Evolutionary conservation across 139 green algal genomes (phyloP), one percentile per base, ranked within the genome.

Genomic region (Zygnema cylindricum): DNA sequence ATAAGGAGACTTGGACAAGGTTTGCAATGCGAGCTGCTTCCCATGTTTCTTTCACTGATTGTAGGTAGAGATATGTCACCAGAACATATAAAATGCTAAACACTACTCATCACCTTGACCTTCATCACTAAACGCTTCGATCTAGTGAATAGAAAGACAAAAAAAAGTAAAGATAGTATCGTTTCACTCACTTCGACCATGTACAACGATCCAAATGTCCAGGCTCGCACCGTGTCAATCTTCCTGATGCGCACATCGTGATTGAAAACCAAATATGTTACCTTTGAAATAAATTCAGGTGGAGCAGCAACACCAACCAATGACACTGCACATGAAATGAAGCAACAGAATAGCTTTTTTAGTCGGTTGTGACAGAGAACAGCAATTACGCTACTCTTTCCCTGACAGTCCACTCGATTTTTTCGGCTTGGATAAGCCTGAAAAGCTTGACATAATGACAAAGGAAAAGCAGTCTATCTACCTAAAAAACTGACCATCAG

Each of bases 171-270:
- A 79, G 71, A 16, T 25, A 16, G 71, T 41, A 16, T 3, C 11
- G 7, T 38, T 84, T 33, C 32, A 69, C 39, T 35, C 23, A 78
- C 79, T 88, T 95, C 93, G 16, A 89, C 89, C 78, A 95, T 90
- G 69, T 86, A 94, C 30, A 57, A 86, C 23, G 79, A 78, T 0
- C 93, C 93, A n/a, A 93, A 94, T 23, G 82, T 93, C 82, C 93
- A 95, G 2, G 93, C 91, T 55, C 93, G 87, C 0, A 95, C 90
- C 0, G 93, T 95, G 84, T 95, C 93, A 36, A 95, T 93, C 23
- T 89, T 63, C 23, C 33, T 32, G n/a, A 95, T 91, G 11, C 81
- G 30, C 11, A 63, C 57, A 82, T 93, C 55, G 83, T 94, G 91
- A 39, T 94, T 93, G 40, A 83, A 94, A 0, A 91, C 69, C 1